A percentile compares a stretch with the other conserved stretches of the same genome.
These are phyloP conservation scores for Gossypium thurberi DNA, from an alignment of 345 rosid species.

Conservation along the genomic window DNA sequence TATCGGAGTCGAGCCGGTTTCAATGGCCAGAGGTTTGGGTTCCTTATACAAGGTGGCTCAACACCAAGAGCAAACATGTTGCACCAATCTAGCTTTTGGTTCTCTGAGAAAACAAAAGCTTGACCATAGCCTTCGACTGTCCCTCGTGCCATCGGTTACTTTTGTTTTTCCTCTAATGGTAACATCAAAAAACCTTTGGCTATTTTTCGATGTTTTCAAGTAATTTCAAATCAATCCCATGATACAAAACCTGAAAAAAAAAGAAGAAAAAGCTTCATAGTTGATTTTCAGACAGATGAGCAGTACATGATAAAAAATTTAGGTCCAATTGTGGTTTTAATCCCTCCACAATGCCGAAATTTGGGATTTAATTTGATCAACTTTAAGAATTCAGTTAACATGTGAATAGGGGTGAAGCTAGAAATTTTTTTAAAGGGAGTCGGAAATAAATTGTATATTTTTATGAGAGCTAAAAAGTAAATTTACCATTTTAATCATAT, in stretches of 20 bases:
- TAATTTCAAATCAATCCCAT: conserved; percentile 54
- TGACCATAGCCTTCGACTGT: conserved; percentile 93
- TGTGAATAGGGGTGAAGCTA: too few relatives aligned
- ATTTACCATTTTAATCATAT: too few relatives aligned
- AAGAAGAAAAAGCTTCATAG: too few relatives aligned
- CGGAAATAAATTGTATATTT: too few relatives aligned
- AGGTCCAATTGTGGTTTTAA: too few relatives aligned
- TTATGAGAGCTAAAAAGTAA: too few relatives aligned
- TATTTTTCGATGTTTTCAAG: conserved; percentile 59
- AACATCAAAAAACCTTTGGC: conserved; percentile 66
- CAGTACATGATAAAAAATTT: too few relatives aligned
- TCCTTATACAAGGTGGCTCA: conserved; percentile 61
- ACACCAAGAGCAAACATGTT: conserved; percentile 94
- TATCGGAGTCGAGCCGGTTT: conserved; percentile 64
- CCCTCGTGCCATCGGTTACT: conserved; percentile 85
- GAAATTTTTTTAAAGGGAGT: too few relatives aligned
- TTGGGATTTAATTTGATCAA: too few relatives aligned
- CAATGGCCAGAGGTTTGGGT: conserved; percentile 77
- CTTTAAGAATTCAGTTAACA: too few relatives aligned
- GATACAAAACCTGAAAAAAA: conserved; percentile 57
- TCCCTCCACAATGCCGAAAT: too few relatives aligned
- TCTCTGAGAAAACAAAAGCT: conserved; percentile 89
- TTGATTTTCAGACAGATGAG: too few relatives aligned
- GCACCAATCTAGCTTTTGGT: conserved; percentile 96
- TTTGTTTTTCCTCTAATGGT: conserved; percentile 76